Percentiles rank a stretch among this genome's conserved stretches.
phyloP scores from a whole-genome alignment of 169 alveolate genomes.

The Blepharisma undulans region DNA sequence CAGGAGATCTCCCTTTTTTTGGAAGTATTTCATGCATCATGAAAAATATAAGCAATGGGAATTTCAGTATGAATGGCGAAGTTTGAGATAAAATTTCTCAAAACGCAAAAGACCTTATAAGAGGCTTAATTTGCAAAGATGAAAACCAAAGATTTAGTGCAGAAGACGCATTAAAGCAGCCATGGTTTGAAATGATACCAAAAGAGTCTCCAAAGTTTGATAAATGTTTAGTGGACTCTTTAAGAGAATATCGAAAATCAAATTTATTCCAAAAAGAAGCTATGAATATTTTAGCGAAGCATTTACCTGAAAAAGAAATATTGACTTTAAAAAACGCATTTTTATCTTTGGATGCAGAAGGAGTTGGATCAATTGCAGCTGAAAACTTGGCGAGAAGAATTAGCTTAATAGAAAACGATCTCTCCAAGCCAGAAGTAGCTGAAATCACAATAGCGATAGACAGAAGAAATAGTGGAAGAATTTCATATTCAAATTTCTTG shows the following conservation, averaged over 20 bases:
- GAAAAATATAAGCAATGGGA: neutral
- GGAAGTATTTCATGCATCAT: neutral
- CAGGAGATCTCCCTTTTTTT: constrained; percentile 42
- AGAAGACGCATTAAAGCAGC: constrained; percentile 9
- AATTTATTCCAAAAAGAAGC: constrained; percentile 5
- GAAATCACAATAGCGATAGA: constrained; percentile 40
- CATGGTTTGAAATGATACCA: constrained; percentile 10
- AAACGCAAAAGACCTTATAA: constrained; percentile 30
- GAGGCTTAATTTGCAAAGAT: neutral
- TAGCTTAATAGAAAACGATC: neutral
- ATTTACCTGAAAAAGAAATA: neutral
- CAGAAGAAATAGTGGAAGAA: constrained; percentile 40
- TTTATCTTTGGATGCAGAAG: neutral
- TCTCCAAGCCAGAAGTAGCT: constrained; percentile 18
- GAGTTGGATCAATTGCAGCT: neutral
- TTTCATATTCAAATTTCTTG: constrained; percentile 48
- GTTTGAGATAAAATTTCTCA: neutral
- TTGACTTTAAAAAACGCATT: neutral
- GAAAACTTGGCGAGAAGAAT: neutral
- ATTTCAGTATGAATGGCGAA: neutral
- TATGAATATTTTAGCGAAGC: neutral
- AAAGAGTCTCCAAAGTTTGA: neutral
- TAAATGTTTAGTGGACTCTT: neutral
- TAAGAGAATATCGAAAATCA: neutral
- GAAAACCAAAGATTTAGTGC: constrained; percentile 23